Percentiles rank a stretch among this genome's conserved stretches.
These are phyloP conservation scores for Phytophthora litchii DNA, from an alignment of 352 stramenopile species.

Conservation along the genomic window DNA sequence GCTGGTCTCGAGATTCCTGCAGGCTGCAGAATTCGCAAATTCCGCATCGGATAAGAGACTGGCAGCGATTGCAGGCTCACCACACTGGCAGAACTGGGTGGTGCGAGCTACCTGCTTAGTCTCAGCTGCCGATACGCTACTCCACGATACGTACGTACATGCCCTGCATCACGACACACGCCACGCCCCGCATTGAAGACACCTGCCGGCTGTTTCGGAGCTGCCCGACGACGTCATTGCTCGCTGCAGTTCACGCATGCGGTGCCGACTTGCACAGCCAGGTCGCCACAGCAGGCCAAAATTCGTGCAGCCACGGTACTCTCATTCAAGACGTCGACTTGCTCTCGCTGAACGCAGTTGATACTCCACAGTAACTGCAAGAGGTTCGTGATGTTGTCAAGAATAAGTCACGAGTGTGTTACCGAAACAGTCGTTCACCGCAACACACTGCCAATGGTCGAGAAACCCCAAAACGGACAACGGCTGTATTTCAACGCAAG, in stretches of 20 bases:
- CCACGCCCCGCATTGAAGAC: conserved; percentile 21
- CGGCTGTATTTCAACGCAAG: not conserved
- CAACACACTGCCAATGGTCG: not conserved
- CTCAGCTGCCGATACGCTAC: conserved; percentile 2
- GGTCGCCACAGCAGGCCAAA: conserved; percentile 6
- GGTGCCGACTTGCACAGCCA: conserved; percentile 10
- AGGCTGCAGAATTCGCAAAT: too few species aligned
- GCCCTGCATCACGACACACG: conserved; percentile 36
- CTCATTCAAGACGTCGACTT: not conserved
- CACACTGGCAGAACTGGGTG: conserved; percentile 14
- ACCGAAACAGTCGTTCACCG: not conserved
- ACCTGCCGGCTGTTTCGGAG: conserved; percentile 22
- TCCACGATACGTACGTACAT: not conserved
- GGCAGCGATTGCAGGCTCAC: not conserved
- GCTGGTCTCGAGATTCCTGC: conserved; percentile 6
- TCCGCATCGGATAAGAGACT: conserved; percentile 1
- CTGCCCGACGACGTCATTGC: conserved; percentile 33
- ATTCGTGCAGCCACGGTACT: conserved; percentile 7
- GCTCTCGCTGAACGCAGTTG: too few species aligned
- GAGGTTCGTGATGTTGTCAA: too few species aligned
- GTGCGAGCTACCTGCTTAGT: not conserved
- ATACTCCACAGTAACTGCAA: too few species aligned
- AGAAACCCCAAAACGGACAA: not conserved
- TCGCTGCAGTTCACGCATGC: conserved; percentile 4
- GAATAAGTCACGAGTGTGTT: too few species aligned